Percentiles rank a stretch among this genome's conserved stretches.
Conservation (phyloP, 2,329 filamentous ascomycete species). For the Penicillium sp. region DNA sequence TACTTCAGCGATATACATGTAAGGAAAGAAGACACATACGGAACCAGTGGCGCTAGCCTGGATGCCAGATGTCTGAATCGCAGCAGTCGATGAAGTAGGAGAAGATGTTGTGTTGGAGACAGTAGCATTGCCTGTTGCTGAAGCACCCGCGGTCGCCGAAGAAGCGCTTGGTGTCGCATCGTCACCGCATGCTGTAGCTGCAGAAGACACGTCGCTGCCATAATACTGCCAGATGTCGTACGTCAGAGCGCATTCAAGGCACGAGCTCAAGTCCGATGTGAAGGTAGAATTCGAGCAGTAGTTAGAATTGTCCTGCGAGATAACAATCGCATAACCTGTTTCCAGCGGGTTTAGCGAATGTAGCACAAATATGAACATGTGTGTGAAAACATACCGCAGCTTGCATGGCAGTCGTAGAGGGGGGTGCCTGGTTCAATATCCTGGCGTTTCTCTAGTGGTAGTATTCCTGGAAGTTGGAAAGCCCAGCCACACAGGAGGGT, state of each 20-base stretch:
- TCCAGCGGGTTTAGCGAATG: not conserved
- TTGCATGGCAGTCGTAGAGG: constrained; percentile 32
- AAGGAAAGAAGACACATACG: not conserved
- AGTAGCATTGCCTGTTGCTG: not conserved
- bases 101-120: not conserved
- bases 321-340: constrained; percentile 26
- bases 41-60: not conserved
- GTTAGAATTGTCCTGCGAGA: constrained; percentile 17
- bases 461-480: not conserved
- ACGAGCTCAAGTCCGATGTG: constrained; percentile 24
- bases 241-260: constrained; percentile 42
- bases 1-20: not conserved
- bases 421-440: constrained; percentile 22
- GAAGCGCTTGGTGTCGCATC: constrained; percentile 8
- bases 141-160: not conserved
- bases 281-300: constrained; percentile 27
- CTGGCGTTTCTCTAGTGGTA: not conserved
- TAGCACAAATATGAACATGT: not conserved
- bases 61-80: not conserved
- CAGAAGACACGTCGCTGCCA: constrained; percentile 33
- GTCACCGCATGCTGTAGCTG: constrained; percentile 34
- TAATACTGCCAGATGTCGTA: constrained; percentile 47
- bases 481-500: not conserved
- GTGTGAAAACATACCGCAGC: constrained; percentile 26
- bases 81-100: not conserved